Conservation (phyloP, 495 filamentous ascomycete species). For the Penicillium egyptiacum region DNA sequence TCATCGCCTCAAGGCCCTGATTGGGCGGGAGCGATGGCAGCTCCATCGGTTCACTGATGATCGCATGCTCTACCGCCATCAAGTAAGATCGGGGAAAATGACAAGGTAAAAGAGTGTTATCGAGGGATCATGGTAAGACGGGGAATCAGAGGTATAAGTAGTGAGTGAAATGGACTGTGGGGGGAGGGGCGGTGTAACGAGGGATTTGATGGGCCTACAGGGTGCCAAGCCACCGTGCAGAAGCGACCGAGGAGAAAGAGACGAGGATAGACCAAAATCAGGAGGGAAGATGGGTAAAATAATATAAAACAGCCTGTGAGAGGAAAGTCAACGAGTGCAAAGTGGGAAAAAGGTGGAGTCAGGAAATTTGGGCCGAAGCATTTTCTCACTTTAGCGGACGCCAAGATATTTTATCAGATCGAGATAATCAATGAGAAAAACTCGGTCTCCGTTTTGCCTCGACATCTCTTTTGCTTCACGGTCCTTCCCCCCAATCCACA, state of each 20-base stretch:
- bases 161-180: conserved; percentile 19
- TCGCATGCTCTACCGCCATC: conserved; percentile 50
- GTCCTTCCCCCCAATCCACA: neutral
- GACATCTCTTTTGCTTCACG: conserved; percentile 7
- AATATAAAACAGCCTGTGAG: conserved; percentile 1
- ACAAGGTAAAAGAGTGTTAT: conserved; percentile 32
- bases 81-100: conserved; percentile 27
- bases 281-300: neutral
- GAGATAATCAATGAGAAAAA: conserved; percentile 30
- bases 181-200: conserved; percentile 39
- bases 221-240: conserved; percentile 27
- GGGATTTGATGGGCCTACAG: conserved; percentile 29
- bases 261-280: conserved; percentile 7
- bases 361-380: conserved; percentile 16
- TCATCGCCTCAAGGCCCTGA: conserved; percentile 65
- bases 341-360: conserved; percentile 18
- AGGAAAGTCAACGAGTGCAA: neutral
- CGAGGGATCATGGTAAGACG: conserved; percentile 27
- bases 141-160: conserved; percentile 9
- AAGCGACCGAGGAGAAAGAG: conserved; percentile 2
- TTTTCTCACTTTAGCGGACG: conserved; percentile 29
- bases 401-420: conserved; percentile 35
- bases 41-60: conserved; percentile 45
- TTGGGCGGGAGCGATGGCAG: conserved; percentile 47
- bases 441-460: conserved; percentile 15